Conservation (phyloP, 768 basidiomycete genomes). For the Pulveroboletus frians region DNA sequence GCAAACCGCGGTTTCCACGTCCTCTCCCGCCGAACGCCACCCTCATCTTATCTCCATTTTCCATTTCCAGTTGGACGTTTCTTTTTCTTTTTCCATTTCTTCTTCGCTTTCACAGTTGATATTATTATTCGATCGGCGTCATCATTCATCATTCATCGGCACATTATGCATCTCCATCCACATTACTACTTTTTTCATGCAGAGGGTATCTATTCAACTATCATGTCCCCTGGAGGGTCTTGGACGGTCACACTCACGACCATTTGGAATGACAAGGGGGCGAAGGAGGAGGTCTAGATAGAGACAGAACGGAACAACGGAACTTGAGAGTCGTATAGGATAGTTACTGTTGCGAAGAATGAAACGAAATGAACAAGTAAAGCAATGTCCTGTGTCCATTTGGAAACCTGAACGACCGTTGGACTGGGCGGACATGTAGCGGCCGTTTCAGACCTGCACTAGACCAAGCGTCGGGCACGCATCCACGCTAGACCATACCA, state of each 20-base stretch:
- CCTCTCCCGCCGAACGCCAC: background rate
- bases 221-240: slow-evolving; percentile 25
- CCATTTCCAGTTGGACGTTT: slow-evolving; percentile 8
- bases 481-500: slow-evolving; percentile 13
- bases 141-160: slow-evolving; percentile 18
- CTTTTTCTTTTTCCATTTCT: no score
- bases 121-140: slow-evolving; percentile 27
- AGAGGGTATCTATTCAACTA: slow-evolving; percentile 30
- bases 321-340: slow-evolving; percentile 22
- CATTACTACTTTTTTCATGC: slow-evolving; percentile 22
- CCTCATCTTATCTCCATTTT: slow-evolving; percentile 1
- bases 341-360: slow-evolving; percentile 30
- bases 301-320: slow-evolving; percentile 17
- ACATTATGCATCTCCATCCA: slow-evolving; percentile 27
- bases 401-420: background rate
- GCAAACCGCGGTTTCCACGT: slow-evolving; percentile 11
- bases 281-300: slow-evolving; percentile 12
- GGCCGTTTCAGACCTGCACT: slow-evolving; percentile 12
- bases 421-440: background rate
- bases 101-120: slow-evolving; percentile 17
- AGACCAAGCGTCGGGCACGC: background rate
- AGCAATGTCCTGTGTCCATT: background rate
- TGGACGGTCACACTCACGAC: slow-evolving; percentile 10
- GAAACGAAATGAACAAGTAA: slow-evolving; percentile 43
- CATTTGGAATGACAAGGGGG: slow-evolving; percentile 9